A percentile compares a stretch with the other conserved stretches of the same genome.
These are phyloP conservation scores for Gossypium schwendimanii DNA, from an alignment of 441 rosid genomes.

Conservation along the genomic window DNA sequence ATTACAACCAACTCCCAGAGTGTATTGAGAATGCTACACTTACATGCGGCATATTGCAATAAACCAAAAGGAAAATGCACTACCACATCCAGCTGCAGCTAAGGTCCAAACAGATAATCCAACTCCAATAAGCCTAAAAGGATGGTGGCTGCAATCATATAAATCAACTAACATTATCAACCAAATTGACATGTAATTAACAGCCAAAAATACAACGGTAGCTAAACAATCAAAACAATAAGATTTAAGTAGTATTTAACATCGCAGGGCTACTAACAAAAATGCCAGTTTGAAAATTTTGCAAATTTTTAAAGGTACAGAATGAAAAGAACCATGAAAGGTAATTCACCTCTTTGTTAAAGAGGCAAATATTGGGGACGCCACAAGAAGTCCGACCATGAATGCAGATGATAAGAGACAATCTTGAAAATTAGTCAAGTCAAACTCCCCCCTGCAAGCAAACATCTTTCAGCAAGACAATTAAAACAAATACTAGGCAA, in stretches of 20 bases:
- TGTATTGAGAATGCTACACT: constrained; percentile 9
- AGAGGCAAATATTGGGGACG: constrained; percentile 64
- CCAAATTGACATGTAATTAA: neutral
- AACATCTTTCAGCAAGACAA: neutral
- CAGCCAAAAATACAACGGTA: neutral
- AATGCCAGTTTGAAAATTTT: neutral
- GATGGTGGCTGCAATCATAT: constrained; percentile 38
- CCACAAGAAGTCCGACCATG: constrained; percentile 67
- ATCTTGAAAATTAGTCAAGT: constrained; percentile 52
- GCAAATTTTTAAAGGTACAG: neutral
- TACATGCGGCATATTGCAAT: constrained; percentile 59
- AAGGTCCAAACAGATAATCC: constrained; percentile 64
- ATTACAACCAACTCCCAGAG: neutral
- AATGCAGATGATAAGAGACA: constrained; percentile 63
- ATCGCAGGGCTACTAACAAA: neutral
- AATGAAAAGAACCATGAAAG: neutral
- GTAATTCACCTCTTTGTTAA: constrained; percentile 45
- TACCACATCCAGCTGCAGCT: constrained; percentile 52
- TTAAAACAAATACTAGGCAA: neutral
- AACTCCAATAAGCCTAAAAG: constrained; percentile 59
- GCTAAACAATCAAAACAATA: neutral
- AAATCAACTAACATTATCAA: constrained; percentile 13
- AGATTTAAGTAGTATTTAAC: neutral
- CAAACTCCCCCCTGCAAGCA: constrained; percentile 56
- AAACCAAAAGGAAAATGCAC: constrained; percentile 61